Base-by-base conservation (phyloP, 2,329 filamentous ascomycete species). In the Fusarium vanettenii region DNA sequence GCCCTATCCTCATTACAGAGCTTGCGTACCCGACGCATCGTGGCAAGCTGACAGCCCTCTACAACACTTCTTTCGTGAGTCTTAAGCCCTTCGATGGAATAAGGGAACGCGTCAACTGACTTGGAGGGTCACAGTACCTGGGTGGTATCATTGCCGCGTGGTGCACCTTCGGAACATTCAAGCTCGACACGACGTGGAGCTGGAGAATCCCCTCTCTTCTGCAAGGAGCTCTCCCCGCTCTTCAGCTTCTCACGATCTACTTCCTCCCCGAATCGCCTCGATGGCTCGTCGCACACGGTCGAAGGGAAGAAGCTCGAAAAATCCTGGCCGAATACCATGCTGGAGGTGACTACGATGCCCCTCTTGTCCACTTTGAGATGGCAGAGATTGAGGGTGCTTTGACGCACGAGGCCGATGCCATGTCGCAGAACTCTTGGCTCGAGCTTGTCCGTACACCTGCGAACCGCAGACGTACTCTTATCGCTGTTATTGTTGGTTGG, bases 301-400 rank as follows among this genome's bases (percentile, higher is more conserved):
- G 80, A 27, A 71, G 79, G 25, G 80, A 80, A 39, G 80, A 85
- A 31, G 84, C 85, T 5, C 79, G 78, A 33, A 78, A 80, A 14
- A 81, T 86, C 10, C 79, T 87, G 3, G 79, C 76, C 5, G 81
- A 80, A 5, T 86, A 85, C 48, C 85, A 86, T 45, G 82, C 84
- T 1, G 85, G 85, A 20, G 84, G 84, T 2, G 83, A 87, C 52
- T 68, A 76, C 0, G 68, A 79, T 16, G 81, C 85, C 14, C 82
- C 84, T 1, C 80, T 87, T 3, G 85, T 87, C 0, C 69, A 76
- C 0, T 80, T 86, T 7, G 82, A 86, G 67, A 81, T 86, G 78
- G 81, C 80, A 13, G 84, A 86, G 64, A 86, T 86, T 74, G 72
- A 81, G 22, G 70, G 80, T 27, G 79, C 82, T 39, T 45, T 85